A percentile compares a stretch with the other conserved stretches of the same genome.
phyloP scores from a whole-genome alignment of 371 early-diverging fungal genomes.

The Mucor racemosus region DNA sequence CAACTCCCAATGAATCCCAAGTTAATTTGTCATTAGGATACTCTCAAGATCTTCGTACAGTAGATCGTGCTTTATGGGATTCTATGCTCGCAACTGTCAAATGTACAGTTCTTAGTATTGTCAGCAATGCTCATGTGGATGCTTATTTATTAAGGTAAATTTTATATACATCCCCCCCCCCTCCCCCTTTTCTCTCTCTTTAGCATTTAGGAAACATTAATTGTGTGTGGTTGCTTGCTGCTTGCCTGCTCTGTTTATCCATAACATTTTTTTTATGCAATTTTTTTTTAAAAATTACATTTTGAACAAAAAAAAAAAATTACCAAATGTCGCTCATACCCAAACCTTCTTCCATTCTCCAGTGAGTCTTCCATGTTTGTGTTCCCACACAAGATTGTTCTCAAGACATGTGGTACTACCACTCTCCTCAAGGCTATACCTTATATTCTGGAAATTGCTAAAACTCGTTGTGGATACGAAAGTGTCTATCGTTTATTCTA shows the following conservation, averaged over 20 bases:
- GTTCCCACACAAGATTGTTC: slow-evolving; percentile 85
- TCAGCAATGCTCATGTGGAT: slow-evolving; percentile 75
- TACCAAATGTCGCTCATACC: slow-evolving; percentile 8
- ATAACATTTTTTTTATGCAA: not conserved
- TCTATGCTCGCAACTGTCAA: slow-evolving; percentile 88
- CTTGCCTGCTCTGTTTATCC: not conserved
- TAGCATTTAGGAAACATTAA: not conserved
- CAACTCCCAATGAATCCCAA: slow-evolving; percentile 30
- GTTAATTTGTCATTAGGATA: slow-evolving; percentile 32
- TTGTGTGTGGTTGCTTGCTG: slow-evolving; percentile 7
- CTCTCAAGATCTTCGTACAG: slow-evolving; percentile 69
- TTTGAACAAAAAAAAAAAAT: not conserved
- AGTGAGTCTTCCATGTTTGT: slow-evolving; percentile 95
- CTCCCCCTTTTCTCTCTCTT: slow-evolving; percentile 5
- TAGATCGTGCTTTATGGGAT: slow-evolving; percentile 78
- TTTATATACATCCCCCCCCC: no score
- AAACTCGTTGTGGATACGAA: slow-evolving; percentile 62
- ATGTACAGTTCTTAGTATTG: slow-evolving; percentile 82
- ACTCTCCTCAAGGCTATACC: slow-evolving; percentile 86
- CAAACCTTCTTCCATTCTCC: slow-evolving; percentile 18
- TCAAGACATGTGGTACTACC: slow-evolving; percentile 96
- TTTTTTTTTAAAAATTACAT: not conserved
- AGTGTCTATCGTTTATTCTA: slow-evolving; percentile 84
- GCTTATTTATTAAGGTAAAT: slow-evolving; percentile 83
- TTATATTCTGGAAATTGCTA: slow-evolving; percentile 81